These are phyloP conservation scores for Noccaea caerulescens DNA, from an alignment of 345 rosid genomes.

Conservation along the genomic window DNA sequence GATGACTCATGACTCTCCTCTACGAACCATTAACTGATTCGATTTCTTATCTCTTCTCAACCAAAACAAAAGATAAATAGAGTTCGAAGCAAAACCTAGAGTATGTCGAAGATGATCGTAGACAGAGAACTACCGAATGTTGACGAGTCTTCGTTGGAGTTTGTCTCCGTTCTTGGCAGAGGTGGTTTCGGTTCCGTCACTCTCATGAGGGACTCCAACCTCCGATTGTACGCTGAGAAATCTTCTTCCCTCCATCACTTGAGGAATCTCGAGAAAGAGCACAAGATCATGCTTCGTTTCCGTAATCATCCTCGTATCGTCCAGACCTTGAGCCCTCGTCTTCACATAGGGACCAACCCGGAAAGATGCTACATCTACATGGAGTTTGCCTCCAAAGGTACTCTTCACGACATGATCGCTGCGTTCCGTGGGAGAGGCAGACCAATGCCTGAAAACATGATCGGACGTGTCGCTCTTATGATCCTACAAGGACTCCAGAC, in stretches of 20 bases:
- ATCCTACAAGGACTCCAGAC: conserved; percentile 27
- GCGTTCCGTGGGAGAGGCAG: neutral
- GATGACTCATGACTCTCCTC: too few relatives aligned
- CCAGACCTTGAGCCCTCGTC: neutral
- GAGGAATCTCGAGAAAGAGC: neutral
- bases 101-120: neutral
- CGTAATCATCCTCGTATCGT: conserved; percentile 22
- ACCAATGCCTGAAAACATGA: neutral
- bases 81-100: too few relatives aligned
- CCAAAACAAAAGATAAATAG: too few relatives aligned
- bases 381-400: conserved; percentile 29
- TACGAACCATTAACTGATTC: too few relatives aligned
- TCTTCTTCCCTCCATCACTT: neutral
- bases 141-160: neutral
- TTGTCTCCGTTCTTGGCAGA: conserved; percentile 6
- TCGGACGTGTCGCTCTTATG: conserved; percentile 1
- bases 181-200: conserved; percentile 13
- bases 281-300: conserved; percentile 7
- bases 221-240: neutral
- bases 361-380: conserved; percentile 7
- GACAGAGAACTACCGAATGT: neutral
- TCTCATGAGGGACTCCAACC: neutral
- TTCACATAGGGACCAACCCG: neutral
- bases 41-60: too few relatives aligned
- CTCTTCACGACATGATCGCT: conserved; percentile 9